Base-by-base conservation (phyloP, 116 monocot genomes). In the Papilionanthe hybrid region DNA sequence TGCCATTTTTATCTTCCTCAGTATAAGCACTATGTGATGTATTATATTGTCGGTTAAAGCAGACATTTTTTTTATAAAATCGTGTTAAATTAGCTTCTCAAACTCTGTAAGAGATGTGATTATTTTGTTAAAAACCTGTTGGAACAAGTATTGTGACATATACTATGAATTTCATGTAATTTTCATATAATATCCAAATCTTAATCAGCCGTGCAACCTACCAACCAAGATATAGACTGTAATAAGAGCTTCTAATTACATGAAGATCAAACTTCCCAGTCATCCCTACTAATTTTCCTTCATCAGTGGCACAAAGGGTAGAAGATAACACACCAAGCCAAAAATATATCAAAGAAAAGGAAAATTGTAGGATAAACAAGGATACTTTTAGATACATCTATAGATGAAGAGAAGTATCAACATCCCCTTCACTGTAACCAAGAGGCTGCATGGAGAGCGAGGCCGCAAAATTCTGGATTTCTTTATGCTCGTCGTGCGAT, bases 371-470 rank as follows among this genome's bases (percentile, higher is more conserved):
- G 73, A 43, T 15, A 32, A 71, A 71, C 69, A 49, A 50, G 28
- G 49, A 75, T 48, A 42, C 75, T 13, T 47, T 9, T 19, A 73
- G 13, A 29, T 27, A 28, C 49, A 20, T 79, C 75, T 75, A 84
- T 28, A 84, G 76, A 63, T 84, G 84, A 79, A 84, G 84, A 28
- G 84, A 84, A 66, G 84, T 84, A n/a, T 84, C 84, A 37, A 84
- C 68, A 9, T 84, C 84, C 32, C 17, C 75, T 23, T 63, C 74
- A 19, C 78, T 5, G 57, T 15, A 20, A 25, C 11, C 27, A 9
- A 28, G n/a, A 8, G 41, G 55, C 5, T 69, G 71, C n/a, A 72
- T 72, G 10, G 82, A 82, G 42, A 77, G 29, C 0, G 76, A 50
- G 9, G 68, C 50, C 7, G 77, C 83, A 72, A 66, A 48, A 25